Evolutionary conservation across 1,284 basidiomycete genomes (phyloP), one percentile per base, ranked within the genome.

Genomic region (Sporisorium iseilematis-ciliati): DNA sequence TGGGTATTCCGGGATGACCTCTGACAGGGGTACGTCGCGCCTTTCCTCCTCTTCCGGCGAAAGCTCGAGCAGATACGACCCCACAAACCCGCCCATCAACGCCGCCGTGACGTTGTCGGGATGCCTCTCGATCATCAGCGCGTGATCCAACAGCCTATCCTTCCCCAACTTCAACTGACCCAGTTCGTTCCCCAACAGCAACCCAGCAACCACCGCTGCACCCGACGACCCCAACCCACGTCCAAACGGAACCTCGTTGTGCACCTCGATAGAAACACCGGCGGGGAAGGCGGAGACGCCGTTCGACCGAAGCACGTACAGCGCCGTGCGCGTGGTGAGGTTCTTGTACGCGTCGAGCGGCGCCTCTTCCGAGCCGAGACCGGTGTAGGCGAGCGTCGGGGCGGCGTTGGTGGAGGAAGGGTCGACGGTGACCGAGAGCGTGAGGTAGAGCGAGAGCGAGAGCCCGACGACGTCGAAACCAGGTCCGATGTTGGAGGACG

Each of bases 61-160:
- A 84, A 99, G 89, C 85, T 98, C 96, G 65, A 92, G 90, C 61
- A 99, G 89, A 88, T 99, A 99, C 7, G 92, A 93, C 11, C 96
- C 97, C n/a, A 99, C 94, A 85, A 99, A 99, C 0, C 97, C 97
- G 42, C 97, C 97, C 33, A 98, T 90, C 38, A 99, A 90, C 0
- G 96, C 96, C 0, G 97, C 97, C 0, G 97, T 97, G 76, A 99
- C 96, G 85, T 99, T 99, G 87, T 99, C 97, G 8, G 97, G 97
- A 86, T 99, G 97, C 11, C 97, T 90, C 86, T 99, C 97, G 80
- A 99, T 95, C 97, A 99, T 99, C 64, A 99, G 89, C 1, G 97
- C 95, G 84, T 94, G 96, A 87, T 99, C 97, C 63, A 99, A 90
- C 79, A 97, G 88, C 29, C 97, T 90, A 55, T 89, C 89, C 33